These are phyloP conservation scores for Phytophthora agathidicida DNA, from an alignment of 352 stramenopile genomes.

Conservation along the genomic window DNA sequence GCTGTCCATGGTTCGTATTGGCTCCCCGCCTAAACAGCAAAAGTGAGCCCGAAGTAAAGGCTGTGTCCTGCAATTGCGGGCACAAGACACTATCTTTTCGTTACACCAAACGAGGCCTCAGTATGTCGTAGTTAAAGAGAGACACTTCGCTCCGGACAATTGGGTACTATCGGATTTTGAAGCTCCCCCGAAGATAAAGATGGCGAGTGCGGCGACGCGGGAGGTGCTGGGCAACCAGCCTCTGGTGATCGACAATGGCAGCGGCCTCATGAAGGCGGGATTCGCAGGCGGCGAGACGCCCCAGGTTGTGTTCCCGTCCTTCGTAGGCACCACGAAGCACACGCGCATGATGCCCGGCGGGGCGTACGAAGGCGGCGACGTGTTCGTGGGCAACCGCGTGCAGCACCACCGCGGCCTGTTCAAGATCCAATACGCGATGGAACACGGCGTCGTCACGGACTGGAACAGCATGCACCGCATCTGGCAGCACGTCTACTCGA, in stretches of 20 bases:
- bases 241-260: constrained; percentile 89
- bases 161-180: constrained; percentile 10
- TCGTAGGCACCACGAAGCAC: constrained; percentile 78
- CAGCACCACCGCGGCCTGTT: constrained; percentile 85
- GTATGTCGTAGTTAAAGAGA: constrained; percentile 2
- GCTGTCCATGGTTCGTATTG: constrained; percentile 34
- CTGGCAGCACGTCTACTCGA: constrained; percentile 90
- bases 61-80: constrained; percentile 7
- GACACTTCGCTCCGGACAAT: constrained; percentile 14
- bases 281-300: constrained; percentile 83
- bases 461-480: constrained; percentile 90
- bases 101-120: background rate
- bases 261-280: constrained; percentile 81
- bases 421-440: constrained; percentile 86
- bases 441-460: constrained; percentile 86
- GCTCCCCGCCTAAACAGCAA: background rate
- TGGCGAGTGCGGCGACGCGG: constrained; percentile 40
- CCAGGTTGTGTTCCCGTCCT: constrained; percentile 80
- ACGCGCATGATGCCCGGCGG: constrained; percentile 84
- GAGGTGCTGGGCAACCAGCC: constrained; percentile 84
- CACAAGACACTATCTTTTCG: background rate
- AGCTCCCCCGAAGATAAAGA: constrained; percentile 21
- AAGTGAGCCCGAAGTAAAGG: constrained; percentile 3
- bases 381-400: constrained; percentile 81
- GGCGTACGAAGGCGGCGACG: constrained; percentile 77